These are phyloP conservation scores for Coccomyxa sp. DNA, from an alignment of 139 green algal genomes.

Conservation along the genomic window DNA sequence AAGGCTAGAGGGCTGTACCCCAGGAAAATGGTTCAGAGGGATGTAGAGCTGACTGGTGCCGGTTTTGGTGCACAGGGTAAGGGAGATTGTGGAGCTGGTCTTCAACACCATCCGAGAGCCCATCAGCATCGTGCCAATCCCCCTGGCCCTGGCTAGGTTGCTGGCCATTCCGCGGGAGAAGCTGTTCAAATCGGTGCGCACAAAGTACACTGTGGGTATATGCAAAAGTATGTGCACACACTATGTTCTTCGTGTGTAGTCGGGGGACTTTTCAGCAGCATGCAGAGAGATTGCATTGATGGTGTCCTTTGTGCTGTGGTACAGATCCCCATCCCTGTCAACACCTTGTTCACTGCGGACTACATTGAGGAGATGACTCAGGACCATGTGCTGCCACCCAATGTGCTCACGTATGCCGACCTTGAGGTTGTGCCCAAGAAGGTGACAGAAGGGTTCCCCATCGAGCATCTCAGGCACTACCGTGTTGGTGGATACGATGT, in stretches of 20 bases:
- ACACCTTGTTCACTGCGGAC: conserved; percentile 52
- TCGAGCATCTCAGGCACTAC: conserved; percentile 74
- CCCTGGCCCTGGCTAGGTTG: conserved; percentile 22
- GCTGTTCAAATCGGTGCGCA: conserved; percentile 18
- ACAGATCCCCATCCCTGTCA: conserved; percentile 18
- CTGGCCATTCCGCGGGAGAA: conserved; percentile 25
- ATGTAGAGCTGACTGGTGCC: too few species aligned
- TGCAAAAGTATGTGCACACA: conserved; percentile 14
- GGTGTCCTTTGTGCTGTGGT: neutral
- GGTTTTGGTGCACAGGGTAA: conserved; percentile 16
- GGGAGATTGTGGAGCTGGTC: conserved; percentile 33
- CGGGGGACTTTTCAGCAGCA: neutral
- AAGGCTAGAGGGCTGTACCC: too few species aligned
- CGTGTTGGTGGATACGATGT: conserved; percentile 66
- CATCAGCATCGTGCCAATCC: conserved; percentile 21
- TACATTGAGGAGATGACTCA: conserved; percentile 56
- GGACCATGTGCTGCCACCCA: conserved; percentile 37
- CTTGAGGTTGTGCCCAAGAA: conserved; percentile 55
- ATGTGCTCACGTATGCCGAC: conserved; percentile 46
- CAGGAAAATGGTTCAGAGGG: too few species aligned
- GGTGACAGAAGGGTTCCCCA: conserved; percentile 65
- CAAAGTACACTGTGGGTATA: neutral
- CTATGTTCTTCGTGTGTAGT: conserved; percentile 35
- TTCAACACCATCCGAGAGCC: conserved; percentile 50
- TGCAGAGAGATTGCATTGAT: neutral